A percentile compares a stretch with the other conserved stretches of the same genome.
phyloP scores from a whole-genome alignment of 805 yeast species.

The Myxozyma udenii region DNA sequence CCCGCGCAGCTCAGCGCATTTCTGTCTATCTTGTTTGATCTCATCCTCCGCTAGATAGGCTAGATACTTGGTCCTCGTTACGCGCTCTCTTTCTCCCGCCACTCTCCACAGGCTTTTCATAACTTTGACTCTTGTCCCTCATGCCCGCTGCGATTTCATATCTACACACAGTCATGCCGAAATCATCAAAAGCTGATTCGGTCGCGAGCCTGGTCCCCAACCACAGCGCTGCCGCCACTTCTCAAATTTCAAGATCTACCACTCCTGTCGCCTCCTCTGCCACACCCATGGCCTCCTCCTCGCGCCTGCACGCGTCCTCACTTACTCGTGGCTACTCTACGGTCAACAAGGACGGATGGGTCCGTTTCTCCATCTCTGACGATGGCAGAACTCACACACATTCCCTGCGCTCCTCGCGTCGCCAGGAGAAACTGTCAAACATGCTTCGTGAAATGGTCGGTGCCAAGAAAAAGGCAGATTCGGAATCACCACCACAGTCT shows the following conservation, averaged over 20 bases:
- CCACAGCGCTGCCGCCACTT: neutral
- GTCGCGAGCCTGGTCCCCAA: constrained; percentile 1
- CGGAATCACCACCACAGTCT: constrained; percentile 17
- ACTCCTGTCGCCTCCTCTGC: too few species aligned
- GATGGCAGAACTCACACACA: constrained; percentile 75
- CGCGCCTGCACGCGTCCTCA: constrained; percentile 9
- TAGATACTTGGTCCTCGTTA: too few species aligned
- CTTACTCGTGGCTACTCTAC: neutral
- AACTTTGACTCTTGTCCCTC: too few species aligned
- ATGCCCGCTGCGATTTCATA: too few species aligned
- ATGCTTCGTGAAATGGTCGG: constrained; percentile 47
- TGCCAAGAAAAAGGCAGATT: constrained; percentile 35
- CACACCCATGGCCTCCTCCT: too few species aligned
- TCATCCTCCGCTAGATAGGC: too few species aligned
- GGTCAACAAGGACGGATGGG: constrained; percentile 21
- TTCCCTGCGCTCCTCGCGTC: constrained; percentile 60
- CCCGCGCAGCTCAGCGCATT: too few species aligned
- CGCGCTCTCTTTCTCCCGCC: too few species aligned
- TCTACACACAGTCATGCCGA: constrained; percentile 1
- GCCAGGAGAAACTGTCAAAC: constrained; percentile 58
- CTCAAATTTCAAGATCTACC: too few species aligned
- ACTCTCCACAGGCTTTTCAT: too few species aligned
- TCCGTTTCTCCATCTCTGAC: constrained; percentile 25
- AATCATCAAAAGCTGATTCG: neutral
- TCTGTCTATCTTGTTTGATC: too few species aligned